phyloP scores from a whole-genome alignment of 805 yeast species.

The Tetrapisispora arboricola region DNA sequence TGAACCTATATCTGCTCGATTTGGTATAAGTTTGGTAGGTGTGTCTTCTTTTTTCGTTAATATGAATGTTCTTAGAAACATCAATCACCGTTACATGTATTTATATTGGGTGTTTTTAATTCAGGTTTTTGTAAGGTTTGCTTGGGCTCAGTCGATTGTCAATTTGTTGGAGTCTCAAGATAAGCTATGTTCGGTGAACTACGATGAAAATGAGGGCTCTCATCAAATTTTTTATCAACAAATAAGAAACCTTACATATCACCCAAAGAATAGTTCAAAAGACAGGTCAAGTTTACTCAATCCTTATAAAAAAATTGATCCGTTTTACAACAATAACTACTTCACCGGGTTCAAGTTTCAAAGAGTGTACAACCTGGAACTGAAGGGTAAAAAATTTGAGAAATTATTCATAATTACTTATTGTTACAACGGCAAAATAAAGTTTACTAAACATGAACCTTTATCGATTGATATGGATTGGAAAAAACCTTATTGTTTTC shows the following conservation, averaged over 20 bases:
- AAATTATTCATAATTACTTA: conserved; percentile 40
- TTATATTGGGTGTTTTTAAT: no score
- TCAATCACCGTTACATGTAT: no score
- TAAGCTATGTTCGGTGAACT: conserved; percentile 16
- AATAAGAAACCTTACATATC: not conserved
- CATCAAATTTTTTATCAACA: conserved; percentile 9
- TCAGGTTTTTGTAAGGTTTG: no score
- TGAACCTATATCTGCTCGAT: no score
- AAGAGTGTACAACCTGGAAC: conserved; percentile 34
- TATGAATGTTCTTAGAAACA: no score
- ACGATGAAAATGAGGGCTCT: conserved; percentile 12
- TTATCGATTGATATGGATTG: conserved; percentile 37
- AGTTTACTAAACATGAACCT: conserved; percentile 32
- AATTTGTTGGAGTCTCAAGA: conserved; percentile 11
- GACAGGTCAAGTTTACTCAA: not conserved
- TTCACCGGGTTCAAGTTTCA: conserved; percentile 44
- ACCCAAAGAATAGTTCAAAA: not conserved
- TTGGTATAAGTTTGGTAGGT: no score
- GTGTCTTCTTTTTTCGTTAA: no score
- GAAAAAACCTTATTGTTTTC: conserved; percentile 38
- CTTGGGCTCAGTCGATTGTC: not conserved
- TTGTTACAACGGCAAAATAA: conserved; percentile 42
- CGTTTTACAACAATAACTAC: not conserved
- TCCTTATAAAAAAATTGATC: conserved; percentile 6
- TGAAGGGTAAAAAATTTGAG: conserved; percentile 31